Base-by-base conservation (phyloP, 441 rosid genomes). In the Erysimum cheiri region DNA sequence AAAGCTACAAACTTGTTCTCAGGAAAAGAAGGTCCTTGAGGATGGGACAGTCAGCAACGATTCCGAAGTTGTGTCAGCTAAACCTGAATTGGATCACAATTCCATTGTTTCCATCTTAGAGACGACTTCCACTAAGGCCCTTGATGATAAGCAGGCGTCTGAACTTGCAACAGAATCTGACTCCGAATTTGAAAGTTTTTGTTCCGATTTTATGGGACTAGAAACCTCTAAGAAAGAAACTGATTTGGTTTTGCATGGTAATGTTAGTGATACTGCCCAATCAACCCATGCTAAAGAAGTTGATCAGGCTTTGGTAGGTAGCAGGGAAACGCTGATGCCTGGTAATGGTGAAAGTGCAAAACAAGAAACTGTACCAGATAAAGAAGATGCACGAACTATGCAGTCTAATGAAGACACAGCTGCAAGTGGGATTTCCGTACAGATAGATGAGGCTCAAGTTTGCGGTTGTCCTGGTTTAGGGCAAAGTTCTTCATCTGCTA, bases 191-290 rank as follows among this genome's bases (percentile, higher is more conserved):
- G 79, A 74, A 53, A 81, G 55, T 44, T 7, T 88, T 55, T 86
- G 90, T 88, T 71, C 88, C 83, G 86, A 85, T 79, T 67, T 77
- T 75, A 50, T 80, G 64, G 86, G 53, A 72, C 81, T 83, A 31
- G 87, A 73, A 84, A 72, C 71, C 60, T 15, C 22, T 28, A 26
- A n/a, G 29, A 50, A 55, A 28, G 66, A 64, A 49, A 56, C 60
- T 4, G 50, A 48, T 64, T 32, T 47, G 37, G 61, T 14, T 31
- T 39, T 32, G 61, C 54, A 58, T 22, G 67, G 60, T 58, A 24
- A 5, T 49, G 47, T 57, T 31, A 11, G 17, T 31, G 61, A 49
- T 8, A 22, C 11, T n/a, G 4, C 3, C 72, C 32, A 53, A 50
- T 14, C 67, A 22, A 40, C 55, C 9, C 44, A 65, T 35, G 77